Evolutionary conservation across 1,284 basidiomycete genomes (phyloP).

Genomic region (Cutaneotrichosporon dermatis): DNA sequence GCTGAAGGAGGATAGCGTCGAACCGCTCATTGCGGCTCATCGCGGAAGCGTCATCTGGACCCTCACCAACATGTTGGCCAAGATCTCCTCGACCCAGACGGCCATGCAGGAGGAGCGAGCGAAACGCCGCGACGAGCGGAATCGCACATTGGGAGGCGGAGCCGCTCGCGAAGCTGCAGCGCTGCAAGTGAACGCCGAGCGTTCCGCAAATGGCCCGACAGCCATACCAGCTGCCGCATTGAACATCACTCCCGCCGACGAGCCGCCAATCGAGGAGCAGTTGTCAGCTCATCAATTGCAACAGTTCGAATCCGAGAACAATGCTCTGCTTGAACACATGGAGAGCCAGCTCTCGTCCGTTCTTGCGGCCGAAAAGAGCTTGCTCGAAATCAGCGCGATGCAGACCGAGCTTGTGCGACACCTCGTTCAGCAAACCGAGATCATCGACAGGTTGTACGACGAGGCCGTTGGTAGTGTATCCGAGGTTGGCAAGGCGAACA

Average conservation of each 20-base stretch:
- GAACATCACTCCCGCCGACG: constrained; percentile 27
- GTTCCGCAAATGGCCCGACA: neutral
- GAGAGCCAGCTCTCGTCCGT: constrained; percentile 52
- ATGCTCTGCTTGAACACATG: constrained; percentile 52
- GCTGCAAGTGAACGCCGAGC: constrained; percentile 12
- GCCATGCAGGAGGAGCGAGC: constrained; percentile 54
- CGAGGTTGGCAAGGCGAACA: constrained; percentile 54
- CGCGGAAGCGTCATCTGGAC: constrained; percentile 53
- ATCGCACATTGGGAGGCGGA: constrained; percentile 37
- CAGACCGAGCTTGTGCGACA: constrained; percentile 56
- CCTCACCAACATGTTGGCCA: constrained; percentile 51
- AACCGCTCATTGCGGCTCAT: constrained; percentile 50
- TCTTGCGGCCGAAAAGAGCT: constrained; percentile 52
- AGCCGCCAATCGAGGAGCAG: constrained; percentile 35
- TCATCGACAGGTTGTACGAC: constrained; percentile 54
- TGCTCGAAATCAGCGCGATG: constrained; percentile 55
- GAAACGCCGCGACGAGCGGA: constrained; percentile 44
- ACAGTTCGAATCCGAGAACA: constrained; percentile 55
- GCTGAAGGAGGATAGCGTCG: constrained; percentile 21
- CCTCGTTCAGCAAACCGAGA: constrained; percentile 54
- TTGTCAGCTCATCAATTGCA: constrained; percentile 52
- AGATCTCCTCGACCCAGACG: constrained; percentile 48
- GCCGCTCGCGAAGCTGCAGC: constrained; percentile 31
- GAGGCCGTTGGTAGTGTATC: constrained; percentile 54
- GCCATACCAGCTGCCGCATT: constrained; percentile 1